Percentiles rank a stretch among this genome's conserved stretches.
phyloP scores from a whole-genome alignment of 208 protist species.

The Acanthamoeba castellanii region DNA sequence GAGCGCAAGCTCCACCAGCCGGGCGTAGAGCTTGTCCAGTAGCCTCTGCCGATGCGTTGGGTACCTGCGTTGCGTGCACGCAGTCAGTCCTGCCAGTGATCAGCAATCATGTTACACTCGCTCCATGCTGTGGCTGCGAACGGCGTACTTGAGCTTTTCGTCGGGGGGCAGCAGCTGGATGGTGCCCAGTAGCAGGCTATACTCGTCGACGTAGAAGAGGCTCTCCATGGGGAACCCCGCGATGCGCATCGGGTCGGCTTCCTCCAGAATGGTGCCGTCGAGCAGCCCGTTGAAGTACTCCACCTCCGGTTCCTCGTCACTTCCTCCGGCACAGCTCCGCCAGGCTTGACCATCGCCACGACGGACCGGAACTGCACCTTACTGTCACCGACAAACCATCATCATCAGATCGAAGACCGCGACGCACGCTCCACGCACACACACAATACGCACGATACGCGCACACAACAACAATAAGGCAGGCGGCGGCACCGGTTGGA shows the following conservation, averaged over 20 bases:
- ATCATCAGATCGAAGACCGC: background rate
- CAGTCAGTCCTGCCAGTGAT: no score
- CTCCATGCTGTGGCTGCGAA: no score
- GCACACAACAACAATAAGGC: no score
- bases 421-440: no score
- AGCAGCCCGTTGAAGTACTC: slow-evolving; percentile 22
- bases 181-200: background rate
- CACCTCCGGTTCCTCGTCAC: background rate
- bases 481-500: background rate
- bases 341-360: background rate
- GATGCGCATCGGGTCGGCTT: slow-evolving; percentile 37
- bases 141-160: background rate
- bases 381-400: background rate
- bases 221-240: slow-evolving; percentile 18
- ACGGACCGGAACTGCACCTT: slow-evolving; percentile 11
- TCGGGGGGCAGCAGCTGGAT: background rate
- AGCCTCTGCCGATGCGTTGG: background rate
- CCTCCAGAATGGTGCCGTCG: slow-evolving; percentile 22
- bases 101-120: no score
- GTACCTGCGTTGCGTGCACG: background rate
- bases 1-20: background rate
- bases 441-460: no score
- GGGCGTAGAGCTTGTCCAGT: background rate
- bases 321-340: background rate
- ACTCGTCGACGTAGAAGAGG: slow-evolving; percentile 29